Evolutionary conservation across 768 basidiomycete species (phyloP).

Genomic region (Termitomyces sp.): DNA sequence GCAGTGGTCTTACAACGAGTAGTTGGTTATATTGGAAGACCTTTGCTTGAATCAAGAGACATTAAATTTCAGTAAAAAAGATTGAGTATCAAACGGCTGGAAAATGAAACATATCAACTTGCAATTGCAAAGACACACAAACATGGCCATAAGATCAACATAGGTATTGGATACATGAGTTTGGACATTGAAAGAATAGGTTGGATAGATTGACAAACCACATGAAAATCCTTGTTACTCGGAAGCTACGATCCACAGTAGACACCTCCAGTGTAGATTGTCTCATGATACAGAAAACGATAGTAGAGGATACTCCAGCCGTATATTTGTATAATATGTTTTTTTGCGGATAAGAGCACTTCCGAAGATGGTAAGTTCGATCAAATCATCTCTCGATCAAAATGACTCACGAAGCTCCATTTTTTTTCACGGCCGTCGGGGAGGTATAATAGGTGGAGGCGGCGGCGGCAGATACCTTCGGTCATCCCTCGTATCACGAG

Average conservation of each 20-base stretch:
- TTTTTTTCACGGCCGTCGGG: conserved; percentile 11
- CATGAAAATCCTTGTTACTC: neutral
- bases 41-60: too few species aligned
- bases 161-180: neutral
- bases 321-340: neutral
- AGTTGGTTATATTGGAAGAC: too few species aligned
- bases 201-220: neutral
- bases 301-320: neutral
- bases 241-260: neutral
- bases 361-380: neutral
- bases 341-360: neutral
- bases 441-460: conserved; percentile 15
- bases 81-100: neutral
- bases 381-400: neutral
- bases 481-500: conserved; percentile 26
- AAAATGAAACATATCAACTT: neutral
- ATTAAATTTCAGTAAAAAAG: too few species aligned
- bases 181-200: neutral
- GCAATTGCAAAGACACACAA: neutral
- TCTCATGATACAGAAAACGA: neutral
- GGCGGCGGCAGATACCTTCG: conserved; percentile 28
- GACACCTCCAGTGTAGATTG: neutral
- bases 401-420: neutral
- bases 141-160: neutral
- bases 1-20: too few species aligned